Evolutionary conservation across 352 stramenopile genomes (phyloP).

Genomic region (Pythium monospermum): DNA sequence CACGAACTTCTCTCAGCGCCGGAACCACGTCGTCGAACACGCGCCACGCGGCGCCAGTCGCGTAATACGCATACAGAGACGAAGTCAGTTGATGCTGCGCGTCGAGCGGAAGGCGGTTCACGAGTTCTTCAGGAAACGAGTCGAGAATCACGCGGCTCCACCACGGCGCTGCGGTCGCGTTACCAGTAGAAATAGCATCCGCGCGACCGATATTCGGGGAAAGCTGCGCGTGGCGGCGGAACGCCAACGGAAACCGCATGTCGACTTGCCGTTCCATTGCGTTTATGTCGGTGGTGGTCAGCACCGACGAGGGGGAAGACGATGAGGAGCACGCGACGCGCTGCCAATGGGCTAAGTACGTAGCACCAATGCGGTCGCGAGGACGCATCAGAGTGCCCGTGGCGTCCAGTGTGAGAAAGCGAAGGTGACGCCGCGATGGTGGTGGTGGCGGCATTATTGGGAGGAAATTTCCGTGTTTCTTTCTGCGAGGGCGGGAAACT

Average conservation of each 20-base stretch:
- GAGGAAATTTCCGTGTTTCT: too few relatives aligned
- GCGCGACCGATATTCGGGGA: slow-evolving; percentile 50
- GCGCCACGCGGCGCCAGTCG: slow-evolving; percentile 39
- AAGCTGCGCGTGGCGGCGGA: slow-evolving; percentile 19
- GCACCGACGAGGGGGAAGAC: slow-evolving; percentile 19
- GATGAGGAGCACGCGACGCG: slow-evolving; percentile 2
- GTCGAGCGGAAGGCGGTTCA: slow-evolving; percentile 1
- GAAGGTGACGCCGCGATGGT: slow-evolving; percentile 18
- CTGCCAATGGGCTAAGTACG: slow-evolving; percentile 49
- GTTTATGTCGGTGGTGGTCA: slow-evolving; percentile 7
- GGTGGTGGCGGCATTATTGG: too few relatives aligned
- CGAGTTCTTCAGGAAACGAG: slow-evolving; percentile 29
- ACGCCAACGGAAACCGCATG: slow-evolving; percentile 24
- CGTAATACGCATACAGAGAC: slow-evolving; percentile 54
- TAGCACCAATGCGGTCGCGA: slow-evolving; percentile 35
- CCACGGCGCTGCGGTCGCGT: slow-evolving; percentile 39
- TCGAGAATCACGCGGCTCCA: slow-evolving; percentile 51
- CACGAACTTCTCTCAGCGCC: slow-evolving; percentile 33
- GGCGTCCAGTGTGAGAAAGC: slow-evolving; percentile 49
- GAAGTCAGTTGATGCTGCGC: slow-evolving; percentile 26
- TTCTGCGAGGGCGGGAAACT: too few relatives aligned
- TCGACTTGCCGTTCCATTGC: slow-evolving; percentile 10
- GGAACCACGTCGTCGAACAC: slow-evolving; percentile 50
- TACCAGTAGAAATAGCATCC: too few relatives aligned
- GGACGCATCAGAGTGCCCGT: slow-evolving; percentile 65